Base-by-base conservation (phyloP, 345 rosid species). In the Rhodamnia rubescens region DNA sequence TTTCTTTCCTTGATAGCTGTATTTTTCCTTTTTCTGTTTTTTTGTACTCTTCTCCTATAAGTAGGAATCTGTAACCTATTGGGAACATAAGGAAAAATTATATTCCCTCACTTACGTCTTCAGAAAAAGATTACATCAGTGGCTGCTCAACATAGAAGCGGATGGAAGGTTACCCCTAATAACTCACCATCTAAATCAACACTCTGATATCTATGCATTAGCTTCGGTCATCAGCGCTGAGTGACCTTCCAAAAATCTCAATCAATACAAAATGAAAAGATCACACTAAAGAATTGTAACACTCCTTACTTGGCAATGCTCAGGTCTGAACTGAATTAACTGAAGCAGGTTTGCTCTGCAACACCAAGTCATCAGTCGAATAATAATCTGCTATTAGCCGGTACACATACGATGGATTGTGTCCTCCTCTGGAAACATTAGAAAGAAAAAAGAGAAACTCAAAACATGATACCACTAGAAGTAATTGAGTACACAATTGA, bases 321-420 rank as follows among this genome's bases (percentile, higher is more conserved):
- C 47, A 11, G 4, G 80, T 36, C 47, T 18, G 83, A 27, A 82
- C 61, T 89, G 88, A 91, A 85, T 87, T 89, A 80, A 86, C 88
- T 4, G 90, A 51, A 81, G 91, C 84, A 81, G 91, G 81, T 87
- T 90, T 92, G 85, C 90, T 82, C 88, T 92, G 94, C 86, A 96
- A 87, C 85, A 96, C 98, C 92, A 98, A 89, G 90, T 98, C 99
- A 91, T 94, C 99, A 74, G 98, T 98, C 50, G 99, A 96, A 91
- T 98, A 98, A 92, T 96, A 95, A 88, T 98, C 99, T 5, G 98
- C 98, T 56, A 96, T 95, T 53, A 98, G 98, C 58, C 99, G 94
- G 87, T 96, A 98, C 98, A 98, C 93, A 91, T 96, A 96, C 24
- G 98, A 98, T 80, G 99, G 96, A 88, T 96, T 95, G 90, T 98